These are phyloP conservation scores for Coniferiporia sulphurascens DNA, from an alignment of 1,284 basidiomycete species.

Conservation along the genomic window DNA sequence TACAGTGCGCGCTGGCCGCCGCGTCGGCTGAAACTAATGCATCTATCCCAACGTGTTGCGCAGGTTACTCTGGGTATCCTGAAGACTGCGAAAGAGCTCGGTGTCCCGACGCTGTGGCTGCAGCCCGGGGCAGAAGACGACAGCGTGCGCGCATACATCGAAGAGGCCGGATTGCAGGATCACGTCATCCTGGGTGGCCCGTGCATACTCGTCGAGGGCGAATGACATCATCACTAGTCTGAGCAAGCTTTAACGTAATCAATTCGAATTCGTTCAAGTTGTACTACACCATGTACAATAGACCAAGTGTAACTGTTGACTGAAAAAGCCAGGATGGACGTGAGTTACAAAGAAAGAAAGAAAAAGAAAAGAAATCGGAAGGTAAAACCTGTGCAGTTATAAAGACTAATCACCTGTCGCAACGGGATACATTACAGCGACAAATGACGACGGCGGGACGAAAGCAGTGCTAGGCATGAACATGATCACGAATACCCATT, in stretches of 20 bases:
- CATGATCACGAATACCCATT: too few species aligned
- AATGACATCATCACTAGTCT: conserved; percentile 43
- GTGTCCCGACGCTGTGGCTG: conserved; percentile 72
- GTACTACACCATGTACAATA: neutral
- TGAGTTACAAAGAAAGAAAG: too few species aligned
- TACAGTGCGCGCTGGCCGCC: neutral
- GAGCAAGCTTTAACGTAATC: neutral
- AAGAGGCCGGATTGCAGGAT: conserved; percentile 49
- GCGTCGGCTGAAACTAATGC: too few species aligned
- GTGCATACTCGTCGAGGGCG: conserved; percentile 71
- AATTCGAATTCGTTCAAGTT: neutral
- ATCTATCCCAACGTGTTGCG: neutral
- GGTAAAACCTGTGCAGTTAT: too few species aligned
- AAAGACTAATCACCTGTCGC: too few species aligned
- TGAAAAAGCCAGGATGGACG: too few species aligned
- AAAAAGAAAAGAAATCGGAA: too few species aligned
- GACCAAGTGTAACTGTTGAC: neutral
- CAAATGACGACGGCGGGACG: too few species aligned
- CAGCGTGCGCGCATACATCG: conserved; percentile 45
- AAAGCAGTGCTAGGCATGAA: too few species aligned
- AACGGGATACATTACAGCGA: too few species aligned
- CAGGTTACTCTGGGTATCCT: conserved; percentile 66
- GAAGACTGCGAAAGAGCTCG: conserved; percentile 56
- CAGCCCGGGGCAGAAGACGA: conserved; percentile 80
- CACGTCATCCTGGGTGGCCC: conserved; percentile 70